Percentiles rank a stretch among this genome's conserved stretches.
Conservation (phyloP, 2,329 filamentous ascomycete genomes). For the Aspergillus piperis region DNA sequence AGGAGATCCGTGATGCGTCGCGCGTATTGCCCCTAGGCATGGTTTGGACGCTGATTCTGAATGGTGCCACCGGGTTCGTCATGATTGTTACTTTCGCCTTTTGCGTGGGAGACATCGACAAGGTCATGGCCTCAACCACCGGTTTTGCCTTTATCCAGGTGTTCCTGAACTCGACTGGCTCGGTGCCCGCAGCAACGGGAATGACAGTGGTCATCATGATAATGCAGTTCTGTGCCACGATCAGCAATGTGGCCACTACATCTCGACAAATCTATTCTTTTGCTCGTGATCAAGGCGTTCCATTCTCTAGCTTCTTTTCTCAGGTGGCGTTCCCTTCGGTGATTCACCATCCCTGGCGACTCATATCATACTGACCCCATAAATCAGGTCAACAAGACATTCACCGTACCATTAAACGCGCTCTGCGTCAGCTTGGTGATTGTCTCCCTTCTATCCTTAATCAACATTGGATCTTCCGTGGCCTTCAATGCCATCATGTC, state of each 20-base stretch:
- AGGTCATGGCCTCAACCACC: constrained; percentile 44
- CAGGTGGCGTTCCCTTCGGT: not conserved
- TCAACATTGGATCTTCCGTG: constrained; percentile 54
- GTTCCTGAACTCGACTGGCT: constrained; percentile 27
- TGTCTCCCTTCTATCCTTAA: constrained; percentile 45
- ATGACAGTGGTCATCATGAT: constrained; percentile 47
- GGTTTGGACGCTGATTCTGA: constrained; percentile 50
- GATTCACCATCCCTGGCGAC: not conserved
- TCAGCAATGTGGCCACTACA: constrained; percentile 36
- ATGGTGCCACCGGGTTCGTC: constrained; percentile 50
- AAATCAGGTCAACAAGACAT: constrained; percentile 32
- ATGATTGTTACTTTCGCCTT: constrained; percentile 50
- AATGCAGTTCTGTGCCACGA: constrained; percentile 41
- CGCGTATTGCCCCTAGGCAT: constrained; percentile 52
- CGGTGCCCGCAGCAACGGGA: constrained; percentile 41
- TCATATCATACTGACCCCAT: not conserved
- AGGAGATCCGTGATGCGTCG: constrained; percentile 54
- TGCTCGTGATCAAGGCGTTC: constrained; percentile 44
- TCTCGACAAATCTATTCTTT: constrained; percentile 47
- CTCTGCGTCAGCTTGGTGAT: constrained; percentile 34
- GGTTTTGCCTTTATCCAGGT: constrained; percentile 51
- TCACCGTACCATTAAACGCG: constrained; percentile 47
- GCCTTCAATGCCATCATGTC: constrained; percentile 58
- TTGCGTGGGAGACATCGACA: constrained; percentile 44
- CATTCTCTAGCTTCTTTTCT: constrained; percentile 29